phyloP scores from a whole-genome alignment of 2,329 filamentous ascomycete species.

The Penicillium glabrum region DNA sequence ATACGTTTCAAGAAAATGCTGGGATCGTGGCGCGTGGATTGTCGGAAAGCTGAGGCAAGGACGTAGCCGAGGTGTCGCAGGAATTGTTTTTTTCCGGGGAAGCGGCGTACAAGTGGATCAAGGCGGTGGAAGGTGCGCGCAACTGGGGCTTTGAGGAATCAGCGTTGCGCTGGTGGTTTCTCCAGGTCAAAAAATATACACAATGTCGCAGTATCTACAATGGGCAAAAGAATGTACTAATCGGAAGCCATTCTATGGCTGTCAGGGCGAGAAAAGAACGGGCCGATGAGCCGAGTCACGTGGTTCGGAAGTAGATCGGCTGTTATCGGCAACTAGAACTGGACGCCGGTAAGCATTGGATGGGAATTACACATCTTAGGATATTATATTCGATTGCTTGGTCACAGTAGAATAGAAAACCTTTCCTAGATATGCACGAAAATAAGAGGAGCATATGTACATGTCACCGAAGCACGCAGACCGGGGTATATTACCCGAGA shows the following conservation, averaged over 20 bases:
- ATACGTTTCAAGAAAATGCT: neutral
- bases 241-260: neutral
- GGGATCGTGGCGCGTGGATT: neutral
- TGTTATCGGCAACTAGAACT: neutral
- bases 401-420: neutral
- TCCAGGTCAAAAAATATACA: neutral
- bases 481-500: slow-evolving; percentile 14
- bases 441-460: slow-evolving; percentile 34
- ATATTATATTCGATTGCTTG: neutral
- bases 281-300: slow-evolving; percentile 21
- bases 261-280: slow-evolving; percentile 21
- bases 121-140: neutral
- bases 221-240: neutral
- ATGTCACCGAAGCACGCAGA: slow-evolving; percentile 25
- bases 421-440: slow-evolving; percentile 3
- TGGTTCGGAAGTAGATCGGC: slow-evolving; percentile 14
- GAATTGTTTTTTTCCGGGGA: slow-evolving; percentile 18
- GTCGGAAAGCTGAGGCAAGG: neutral
- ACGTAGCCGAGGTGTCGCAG: slow-evolving; percentile 25
- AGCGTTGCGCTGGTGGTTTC: neutral
- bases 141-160: neutral
- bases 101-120: neutral
- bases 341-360: neutral
- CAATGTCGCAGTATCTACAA: neutral
- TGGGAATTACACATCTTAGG: neutral